Base-by-base conservation (phyloP, 306 rosid species). In the Trifolium subterraneum region DNA sequence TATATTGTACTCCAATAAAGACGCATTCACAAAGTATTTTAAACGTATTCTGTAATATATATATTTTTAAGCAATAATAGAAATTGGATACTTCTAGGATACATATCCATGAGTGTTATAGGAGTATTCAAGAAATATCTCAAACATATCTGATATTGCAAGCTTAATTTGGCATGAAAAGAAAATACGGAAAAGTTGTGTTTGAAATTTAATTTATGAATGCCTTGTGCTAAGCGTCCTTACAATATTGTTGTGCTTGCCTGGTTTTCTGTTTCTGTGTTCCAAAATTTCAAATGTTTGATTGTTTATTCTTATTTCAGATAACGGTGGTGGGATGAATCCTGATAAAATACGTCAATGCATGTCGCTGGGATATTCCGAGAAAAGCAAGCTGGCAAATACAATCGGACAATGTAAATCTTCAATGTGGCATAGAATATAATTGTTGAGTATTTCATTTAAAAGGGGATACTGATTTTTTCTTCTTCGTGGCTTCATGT, bases 241-340 rank as follows among this genome's bases (percentile, higher is more conserved):
- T 52, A 27, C 18, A 39, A 20, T 42, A 35, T 59, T 31, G 13
- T 29, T 20, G 48, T 56, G 8, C 56, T 36, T 22, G 27, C 29
- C 2, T n/a, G 13, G 25, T 54, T 54, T 60, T 65, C 10, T 54
- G 11, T 45, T 68, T 76, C 45, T 60, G 36, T 64, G 44, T 55
- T 80, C 23, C 19, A 23, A 20, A 45, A 27, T 75, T 66, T 83
- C 39, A 58, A 66, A 39, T 79, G 44, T 72, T 59, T 22, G 50
- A 75, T 74, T 68, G 29, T 70, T 63, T 14, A 33, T 68, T 85
- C 66, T 64, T n/a, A 25, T 79, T 87, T 72, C 90, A 95, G 99
- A 95, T 88, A 87, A 95, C 79, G 99, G 99, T 41, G 99, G 99
- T 78, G 99, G 99, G 77, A 95, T 95, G 99, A 83, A 83, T 87